A percentile compares a stretch with the other conserved stretches of the same genome.
Conservation (phyloP, 805 yeast genomes). For the Zygosaccharomyces lentus region DNA sequence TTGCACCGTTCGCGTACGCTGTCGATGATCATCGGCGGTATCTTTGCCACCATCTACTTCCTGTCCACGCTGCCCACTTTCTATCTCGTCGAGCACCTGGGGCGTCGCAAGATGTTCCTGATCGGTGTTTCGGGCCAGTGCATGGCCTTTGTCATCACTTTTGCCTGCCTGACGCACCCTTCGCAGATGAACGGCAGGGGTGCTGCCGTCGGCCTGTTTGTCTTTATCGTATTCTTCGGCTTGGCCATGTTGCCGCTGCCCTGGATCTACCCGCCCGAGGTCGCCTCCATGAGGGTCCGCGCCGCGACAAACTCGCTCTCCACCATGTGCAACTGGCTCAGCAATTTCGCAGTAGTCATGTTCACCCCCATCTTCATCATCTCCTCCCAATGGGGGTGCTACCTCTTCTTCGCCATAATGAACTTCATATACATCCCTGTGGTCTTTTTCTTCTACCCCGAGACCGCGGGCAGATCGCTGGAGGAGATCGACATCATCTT, state of each 20-base stretch:
- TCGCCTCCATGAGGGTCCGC: conserved; percentile 55
- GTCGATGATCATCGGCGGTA: conserved; percentile 61
- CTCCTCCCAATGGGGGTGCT: conserved; percentile 57
- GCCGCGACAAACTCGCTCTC: conserved; percentile 59
- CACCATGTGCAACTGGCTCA: conserved; percentile 63
- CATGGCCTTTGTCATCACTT: conserved; percentile 44
- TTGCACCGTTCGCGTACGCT: conserved; percentile 49
- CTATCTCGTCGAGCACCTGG: conserved; percentile 55
- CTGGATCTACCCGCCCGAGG: conserved; percentile 65
- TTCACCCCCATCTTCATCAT: conserved; percentile 56
- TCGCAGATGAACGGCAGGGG: conserved; percentile 47
- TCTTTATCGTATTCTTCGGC: conserved; percentile 54
- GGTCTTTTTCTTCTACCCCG: conserved; percentile 67
- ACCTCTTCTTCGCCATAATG: conserved; percentile 62
- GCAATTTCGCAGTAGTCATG: conserved; percentile 64
- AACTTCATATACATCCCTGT: conserved; percentile 60
- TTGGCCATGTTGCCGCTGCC: conserved; percentile 52
- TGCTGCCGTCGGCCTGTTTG: conserved; percentile 61
- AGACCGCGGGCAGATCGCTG: conserved; percentile 69
- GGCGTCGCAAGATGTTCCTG: conserved; percentile 61
- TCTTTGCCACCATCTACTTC: conserved; percentile 57
- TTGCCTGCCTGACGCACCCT: conserved; percentile 43
- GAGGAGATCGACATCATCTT: conserved; percentile 71
- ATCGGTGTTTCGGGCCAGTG: conserved; percentile 51
- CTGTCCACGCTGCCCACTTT: conserved; percentile 52